Evolutionary conservation across 2,329 filamentous ascomycete species (phyloP).

Genomic region (Didymella pomorum): DNA sequence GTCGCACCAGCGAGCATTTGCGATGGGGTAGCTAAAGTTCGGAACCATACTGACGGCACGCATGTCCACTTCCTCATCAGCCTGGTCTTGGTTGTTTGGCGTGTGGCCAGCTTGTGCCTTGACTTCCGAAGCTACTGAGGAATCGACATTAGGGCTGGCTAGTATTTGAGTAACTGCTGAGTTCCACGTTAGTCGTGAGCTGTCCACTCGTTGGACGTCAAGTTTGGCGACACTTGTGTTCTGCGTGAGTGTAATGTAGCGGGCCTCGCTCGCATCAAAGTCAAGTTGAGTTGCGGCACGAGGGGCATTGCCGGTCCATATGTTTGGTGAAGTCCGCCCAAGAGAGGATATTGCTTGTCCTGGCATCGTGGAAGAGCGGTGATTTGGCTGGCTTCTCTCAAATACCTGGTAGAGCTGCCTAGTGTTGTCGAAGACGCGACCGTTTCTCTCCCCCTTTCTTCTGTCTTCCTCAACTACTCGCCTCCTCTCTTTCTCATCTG

Average conservation of each 20-base stretch:
- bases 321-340: neutral
- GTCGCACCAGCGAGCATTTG: conserved; percentile 24
- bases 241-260: neutral
- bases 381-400: neutral
- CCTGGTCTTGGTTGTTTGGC: neutral
- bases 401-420: neutral
- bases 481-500: conserved; percentile 7
- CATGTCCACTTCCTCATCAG: neutral
- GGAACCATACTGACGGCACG: conserved; percentile 28
- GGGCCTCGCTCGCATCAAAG: neutral
- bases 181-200: conserved; percentile 14
- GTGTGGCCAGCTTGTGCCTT: conserved; percentile 1
- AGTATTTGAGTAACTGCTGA: conserved; percentile 12
- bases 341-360: neutral
- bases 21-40: conserved; percentile 36
- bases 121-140: conserved; percentile 12
- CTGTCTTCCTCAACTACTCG: neutral
- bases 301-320: no score
- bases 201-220: neutral
- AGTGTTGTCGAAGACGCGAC: neutral
- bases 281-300: neutral
- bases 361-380: neutral
- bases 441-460: neutral
- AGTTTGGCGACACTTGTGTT: neutral
- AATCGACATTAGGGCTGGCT: conserved; percentile 8